A percentile compares a stretch with the other conserved stretches of the same genome.
Evolutionary conservation across 257 asterid genomes (phyloP).

Genomic region (Asclepias syriaca): DNA sequence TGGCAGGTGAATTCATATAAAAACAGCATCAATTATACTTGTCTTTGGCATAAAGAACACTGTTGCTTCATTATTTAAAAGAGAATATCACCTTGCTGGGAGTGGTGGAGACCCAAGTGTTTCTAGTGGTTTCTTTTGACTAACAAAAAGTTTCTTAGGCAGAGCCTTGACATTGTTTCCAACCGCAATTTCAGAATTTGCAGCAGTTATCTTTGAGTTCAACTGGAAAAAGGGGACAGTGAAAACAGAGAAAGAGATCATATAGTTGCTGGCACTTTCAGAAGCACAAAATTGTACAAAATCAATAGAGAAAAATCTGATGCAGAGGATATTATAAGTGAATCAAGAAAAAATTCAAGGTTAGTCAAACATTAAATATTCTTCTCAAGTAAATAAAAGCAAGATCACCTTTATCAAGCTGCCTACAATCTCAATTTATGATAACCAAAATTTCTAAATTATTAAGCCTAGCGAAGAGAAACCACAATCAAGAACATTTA

Average conservation of each 20-base stretch:
- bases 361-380: neutral
- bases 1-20: constrained; percentile 16
- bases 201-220: constrained; percentile 46
- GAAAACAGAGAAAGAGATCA: neutral
- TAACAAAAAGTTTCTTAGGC: constrained; percentile 52
- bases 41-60: neutral
- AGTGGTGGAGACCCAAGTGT: constrained; percentile 78
- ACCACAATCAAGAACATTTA: neutral
- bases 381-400: neutral
- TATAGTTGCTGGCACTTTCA: neutral
- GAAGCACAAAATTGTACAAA: neutral
- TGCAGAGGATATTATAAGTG: neutral
- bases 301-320: neutral
- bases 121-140: constrained; percentile 86
- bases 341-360: neutral
- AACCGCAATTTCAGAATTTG: constrained; percentile 37
- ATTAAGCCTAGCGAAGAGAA: neutral
- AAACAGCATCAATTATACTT: constrained; percentile 7
- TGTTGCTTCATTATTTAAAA: constrained; percentile 4
- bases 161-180: constrained; percentile 55
- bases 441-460: neutral
- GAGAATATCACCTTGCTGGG: constrained; percentile 60
- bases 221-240: constrained; percentile 38
- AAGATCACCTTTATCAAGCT: neutral
- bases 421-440: neutral